phyloP scores from a whole-genome alignment of 2,329 filamentous ascomycete species.

The Ophiocordyceps camponoti-rufipedis region DNA sequence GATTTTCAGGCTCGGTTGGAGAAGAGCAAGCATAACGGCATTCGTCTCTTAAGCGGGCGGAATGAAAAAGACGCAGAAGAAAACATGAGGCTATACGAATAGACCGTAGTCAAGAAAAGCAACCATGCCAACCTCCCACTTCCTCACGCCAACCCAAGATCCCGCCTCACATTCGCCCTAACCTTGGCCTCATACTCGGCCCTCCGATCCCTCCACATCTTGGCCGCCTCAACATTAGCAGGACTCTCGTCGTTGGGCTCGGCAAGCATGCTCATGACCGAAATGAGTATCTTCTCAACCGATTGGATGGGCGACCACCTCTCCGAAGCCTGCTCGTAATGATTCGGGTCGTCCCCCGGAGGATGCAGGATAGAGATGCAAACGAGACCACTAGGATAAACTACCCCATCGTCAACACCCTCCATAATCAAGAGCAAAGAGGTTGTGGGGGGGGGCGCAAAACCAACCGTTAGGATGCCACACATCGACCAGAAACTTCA shows the following conservation, averaged over 20 bases:
- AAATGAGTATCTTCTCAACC: slow-evolving; percentile 93
- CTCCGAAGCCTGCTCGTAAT: slow-evolving; percentile 92
- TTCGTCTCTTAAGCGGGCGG: neutral
- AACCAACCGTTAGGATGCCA: slow-evolving; percentile 85
- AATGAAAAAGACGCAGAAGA: neutral
- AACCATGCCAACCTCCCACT: neutral
- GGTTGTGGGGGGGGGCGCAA: neutral
- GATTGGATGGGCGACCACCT: slow-evolving; percentile 94
- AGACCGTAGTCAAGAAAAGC: neutral
- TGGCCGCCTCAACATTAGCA: slow-evolving; percentile 87
- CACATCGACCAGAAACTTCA: slow-evolving; percentile 87
- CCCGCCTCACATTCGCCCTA: slow-evolving; percentile 60
- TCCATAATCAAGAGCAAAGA: neutral
- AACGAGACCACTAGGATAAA: slow-evolving; percentile 80
- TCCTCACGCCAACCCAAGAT: slow-evolving; percentile 45
- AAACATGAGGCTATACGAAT: neutral
- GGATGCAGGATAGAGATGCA: slow-evolving; percentile 98
- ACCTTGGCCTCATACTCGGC: slow-evolving; percentile 76
- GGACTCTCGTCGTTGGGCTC: slow-evolving; percentile 95
- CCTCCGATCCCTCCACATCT: slow-evolving; percentile 83
- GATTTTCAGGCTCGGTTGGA: neutral
- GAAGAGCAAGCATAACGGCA: too few relatives aligned
- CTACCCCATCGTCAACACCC: slow-evolving; percentile 22
- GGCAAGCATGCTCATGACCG: slow-evolving; percentile 95
- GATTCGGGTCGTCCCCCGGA: slow-evolving; percentile 91